Percentiles rank a stretch among this genome's conserved stretches.
These are phyloP conservation scores for Priceomyces medius DNA, from an alignment of 805 yeast genomes.

Conservation along the genomic window DNA sequence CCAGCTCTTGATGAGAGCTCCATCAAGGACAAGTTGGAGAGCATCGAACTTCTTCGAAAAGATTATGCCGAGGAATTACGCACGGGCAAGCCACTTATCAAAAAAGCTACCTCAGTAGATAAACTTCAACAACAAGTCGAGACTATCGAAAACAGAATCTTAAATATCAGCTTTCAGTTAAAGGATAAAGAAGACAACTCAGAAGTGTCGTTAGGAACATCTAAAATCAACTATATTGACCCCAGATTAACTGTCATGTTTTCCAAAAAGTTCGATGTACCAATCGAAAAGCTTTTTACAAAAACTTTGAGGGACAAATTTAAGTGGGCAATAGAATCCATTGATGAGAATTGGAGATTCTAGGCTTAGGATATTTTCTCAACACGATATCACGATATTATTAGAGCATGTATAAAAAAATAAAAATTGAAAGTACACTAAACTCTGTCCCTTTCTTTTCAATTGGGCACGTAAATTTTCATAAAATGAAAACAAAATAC, in stretches of 20 bases:
- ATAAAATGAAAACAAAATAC: background rate
- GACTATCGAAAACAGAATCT: constrained; percentile 67
- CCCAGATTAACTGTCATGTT: constrained; percentile 90
- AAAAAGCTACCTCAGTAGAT: constrained; percentile 54
- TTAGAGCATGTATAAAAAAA: background rate
- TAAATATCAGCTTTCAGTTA: constrained; percentile 67
- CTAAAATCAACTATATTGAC: constrained; percentile 92
- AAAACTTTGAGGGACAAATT: constrained; percentile 91
- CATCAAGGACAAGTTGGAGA: constrained; percentile 56
- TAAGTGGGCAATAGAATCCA: constrained; percentile 93
- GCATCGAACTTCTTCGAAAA: constrained; percentile 50
- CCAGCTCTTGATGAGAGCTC: constrained; percentile 54
- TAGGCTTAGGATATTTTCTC: constrained; percentile 23
- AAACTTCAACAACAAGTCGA: constrained; percentile 71
- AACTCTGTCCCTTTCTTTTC: background rate
- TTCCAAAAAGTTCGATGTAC: constrained; percentile 80
- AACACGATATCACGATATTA: background rate
- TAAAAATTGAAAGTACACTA: background rate
- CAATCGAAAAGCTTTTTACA: constrained; percentile 88
- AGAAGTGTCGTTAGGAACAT: constrained; percentile 88
- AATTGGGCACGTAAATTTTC: background rate
- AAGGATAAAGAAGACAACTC: constrained; percentile 94
- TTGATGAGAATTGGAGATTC: constrained; percentile 84
- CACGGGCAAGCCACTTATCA: constrained; percentile 57
- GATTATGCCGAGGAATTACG: constrained; percentile 58